Conservation (phyloP, 495 filamentous ascomycete species). For the Aspergillus indologenus region DNA sequence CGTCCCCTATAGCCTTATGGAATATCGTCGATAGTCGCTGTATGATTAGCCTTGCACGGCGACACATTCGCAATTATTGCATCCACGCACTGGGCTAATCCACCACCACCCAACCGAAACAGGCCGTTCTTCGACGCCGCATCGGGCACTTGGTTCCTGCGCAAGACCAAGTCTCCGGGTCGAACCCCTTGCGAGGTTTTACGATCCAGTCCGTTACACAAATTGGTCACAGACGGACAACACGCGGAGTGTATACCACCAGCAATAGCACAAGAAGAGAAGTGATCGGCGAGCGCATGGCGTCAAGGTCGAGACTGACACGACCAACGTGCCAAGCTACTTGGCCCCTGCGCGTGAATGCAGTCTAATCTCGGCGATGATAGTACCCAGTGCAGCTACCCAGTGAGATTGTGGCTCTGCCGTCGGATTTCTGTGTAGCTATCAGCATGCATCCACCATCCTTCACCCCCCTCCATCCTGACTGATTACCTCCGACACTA, state of each 20-base stretch:
- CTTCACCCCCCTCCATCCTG: conserved; percentile 2
- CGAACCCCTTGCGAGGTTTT: too few relatives aligned
- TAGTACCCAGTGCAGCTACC: background rate
- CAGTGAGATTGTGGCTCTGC: background rate
- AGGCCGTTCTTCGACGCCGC: too few relatives aligned
- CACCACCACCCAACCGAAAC: too few relatives aligned
- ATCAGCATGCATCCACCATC: background rate
- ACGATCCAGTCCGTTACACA: too few relatives aligned
- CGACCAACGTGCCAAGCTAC: background rate
- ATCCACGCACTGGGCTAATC: too few relatives aligned
- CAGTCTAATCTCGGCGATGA: conserved; percentile 7
- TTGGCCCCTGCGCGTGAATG: background rate
- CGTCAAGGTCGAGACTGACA: background rate
- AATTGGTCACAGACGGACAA: background rate
- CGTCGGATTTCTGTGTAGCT: background rate
- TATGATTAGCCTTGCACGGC: too few relatives aligned
- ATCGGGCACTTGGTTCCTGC: too few relatives aligned
- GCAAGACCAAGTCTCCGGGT: too few relatives aligned
- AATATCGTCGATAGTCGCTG: too few relatives aligned
- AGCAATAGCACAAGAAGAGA: background rate
- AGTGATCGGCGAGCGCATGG: background rate
- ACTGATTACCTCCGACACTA: background rate
- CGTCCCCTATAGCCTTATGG: too few relatives aligned
- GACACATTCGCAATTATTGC: too few relatives aligned
- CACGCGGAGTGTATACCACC: background rate